These are phyloP conservation scores for Mesotaenium endlicherianum DNA, from an alignment of 139 green algal species.

Conservation along the genomic window DNA sequence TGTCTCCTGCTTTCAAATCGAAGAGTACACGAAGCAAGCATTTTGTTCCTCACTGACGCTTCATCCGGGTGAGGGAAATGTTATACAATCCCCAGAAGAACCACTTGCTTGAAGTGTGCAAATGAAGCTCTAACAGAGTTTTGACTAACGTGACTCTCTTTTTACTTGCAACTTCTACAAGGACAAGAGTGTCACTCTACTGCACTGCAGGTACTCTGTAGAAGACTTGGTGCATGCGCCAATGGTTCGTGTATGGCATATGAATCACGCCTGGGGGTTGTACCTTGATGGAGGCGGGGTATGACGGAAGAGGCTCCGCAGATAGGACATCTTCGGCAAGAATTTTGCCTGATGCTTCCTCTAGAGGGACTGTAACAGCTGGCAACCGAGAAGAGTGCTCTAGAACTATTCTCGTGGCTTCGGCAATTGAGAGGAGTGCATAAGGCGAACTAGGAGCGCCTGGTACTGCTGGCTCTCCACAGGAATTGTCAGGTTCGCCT, in stretches of 20 bases:
- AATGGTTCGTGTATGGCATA: no score
- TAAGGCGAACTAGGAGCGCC: conserved; percentile 58
- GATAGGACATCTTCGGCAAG: conserved; percentile 74
- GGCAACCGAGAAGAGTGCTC: conserved; percentile 56
- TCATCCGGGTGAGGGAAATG: not conserved
- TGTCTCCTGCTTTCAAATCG: not conserved
- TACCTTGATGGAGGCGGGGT: conserved; percentile 91
- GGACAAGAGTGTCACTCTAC: not conserved
- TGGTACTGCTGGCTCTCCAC: not conserved
- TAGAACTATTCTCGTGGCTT: conserved; percentile 74
- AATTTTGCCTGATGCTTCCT: conserved; percentile 58
- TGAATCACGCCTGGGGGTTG: not conserved
- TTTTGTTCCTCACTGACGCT: not conserved
- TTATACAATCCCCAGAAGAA: not conserved
- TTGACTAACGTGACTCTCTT: not conserved
- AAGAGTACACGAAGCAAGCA: not conserved
- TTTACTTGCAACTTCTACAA: not conserved
- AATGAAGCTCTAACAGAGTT: not conserved
- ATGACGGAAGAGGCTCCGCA: conserved; percentile 79
- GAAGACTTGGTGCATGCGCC: not conserved
- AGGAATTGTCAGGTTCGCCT: not conserved
- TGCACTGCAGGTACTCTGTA: not conserved
- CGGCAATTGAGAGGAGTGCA: conserved; percentile 77
- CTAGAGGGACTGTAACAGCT: conserved; percentile 56
- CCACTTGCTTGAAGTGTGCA: not conserved